Percentiles rank a stretch among this genome's conserved stretches.
Conservation (phyloP, 2,329 filamentous ascomycete genomes). For the Hortaea werneckii region DNA sequence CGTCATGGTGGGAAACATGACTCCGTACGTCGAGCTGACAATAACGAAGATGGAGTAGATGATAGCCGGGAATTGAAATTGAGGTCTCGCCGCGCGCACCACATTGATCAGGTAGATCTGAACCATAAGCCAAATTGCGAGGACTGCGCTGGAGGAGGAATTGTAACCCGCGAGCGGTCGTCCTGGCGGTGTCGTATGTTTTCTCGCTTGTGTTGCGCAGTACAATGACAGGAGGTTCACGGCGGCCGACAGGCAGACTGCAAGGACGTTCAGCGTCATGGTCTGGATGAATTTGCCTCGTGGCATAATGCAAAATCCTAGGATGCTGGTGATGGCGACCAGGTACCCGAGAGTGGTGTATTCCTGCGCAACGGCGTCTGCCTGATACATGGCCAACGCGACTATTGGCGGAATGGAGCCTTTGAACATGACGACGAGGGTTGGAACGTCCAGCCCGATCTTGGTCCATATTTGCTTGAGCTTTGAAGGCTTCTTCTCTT, state of each 20-base stretch:
- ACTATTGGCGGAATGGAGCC: constrained; percentile 26
- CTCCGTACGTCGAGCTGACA: constrained; percentile 52
- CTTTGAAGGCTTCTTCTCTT: constrained; percentile 12
- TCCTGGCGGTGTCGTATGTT: constrained; percentile 40
- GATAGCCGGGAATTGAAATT: constrained; percentile 58
- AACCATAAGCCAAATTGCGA: constrained; percentile 60
- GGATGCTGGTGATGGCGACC: constrained; percentile 53
- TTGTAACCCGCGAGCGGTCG: constrained; percentile 45
- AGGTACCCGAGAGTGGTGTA: constrained; percentile 53
- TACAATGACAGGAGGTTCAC: constrained; percentile 53
- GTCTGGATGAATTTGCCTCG: constrained; percentile 63
- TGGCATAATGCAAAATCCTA: constrained; percentile 57
- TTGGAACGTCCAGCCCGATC: constrained; percentile 19
- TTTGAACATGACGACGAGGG: constrained; percentile 25
- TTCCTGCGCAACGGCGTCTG: constrained; percentile 35
- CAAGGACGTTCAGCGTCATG: constrained; percentile 48
- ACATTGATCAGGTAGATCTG: constrained; percentile 59
- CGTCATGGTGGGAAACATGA: constrained; percentile 47
- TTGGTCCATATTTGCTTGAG: constrained; percentile 21
- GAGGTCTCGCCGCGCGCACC: constrained; percentile 54
- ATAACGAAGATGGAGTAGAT: constrained; percentile 60
- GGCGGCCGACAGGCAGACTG: constrained; percentile 50
- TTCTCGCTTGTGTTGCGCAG: constrained; percentile 53
- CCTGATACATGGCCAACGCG: constrained; percentile 33
- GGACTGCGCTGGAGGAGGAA: constrained; percentile 60